Percentiles rank a stretch among this genome's conserved stretches.
Evolutionary conservation across 345 rosid genomes (phyloP).

Genomic region (Eucalyptus guilfoylei): DNA sequence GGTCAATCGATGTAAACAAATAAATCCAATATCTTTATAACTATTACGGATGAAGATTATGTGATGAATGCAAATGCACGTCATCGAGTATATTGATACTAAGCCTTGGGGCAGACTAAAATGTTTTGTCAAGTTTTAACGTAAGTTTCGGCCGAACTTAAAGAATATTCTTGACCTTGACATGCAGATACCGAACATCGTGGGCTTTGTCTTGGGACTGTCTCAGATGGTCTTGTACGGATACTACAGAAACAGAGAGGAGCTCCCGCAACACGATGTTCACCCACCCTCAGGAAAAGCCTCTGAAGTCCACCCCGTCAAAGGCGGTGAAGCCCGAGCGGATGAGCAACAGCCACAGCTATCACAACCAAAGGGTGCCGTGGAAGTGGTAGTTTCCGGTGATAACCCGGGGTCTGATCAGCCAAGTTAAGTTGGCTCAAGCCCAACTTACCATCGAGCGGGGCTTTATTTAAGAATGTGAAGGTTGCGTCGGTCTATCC

Average conservation of each 20-base stretch:
- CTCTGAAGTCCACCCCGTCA: slow-evolving; percentile 15
- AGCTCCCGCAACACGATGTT: slow-evolving; percentile 10
- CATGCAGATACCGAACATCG: slow-evolving; percentile 59
- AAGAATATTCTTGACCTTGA: not conserved
- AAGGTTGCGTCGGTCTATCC: not conserved
- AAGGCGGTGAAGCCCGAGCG: not conserved
- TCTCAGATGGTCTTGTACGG: slow-evolving; percentile 64
- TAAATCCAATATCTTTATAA: not conserved
- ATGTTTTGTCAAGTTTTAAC: not conserved
- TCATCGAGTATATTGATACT: not conserved
- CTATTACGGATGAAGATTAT: not conserved
- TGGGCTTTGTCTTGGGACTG: slow-evolving; percentile 64
- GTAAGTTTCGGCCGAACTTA: not conserved
- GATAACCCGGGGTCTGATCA: not conserved
- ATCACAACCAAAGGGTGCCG: not conserved
- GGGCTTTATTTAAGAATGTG: not conserved
- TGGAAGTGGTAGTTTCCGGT: not conserved
- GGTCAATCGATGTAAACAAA: not conserved
- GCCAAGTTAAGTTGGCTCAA: not conserved
- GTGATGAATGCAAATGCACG: not conserved
- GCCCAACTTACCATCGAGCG: not conserved
- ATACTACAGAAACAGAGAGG: slow-evolving; percentile 28
- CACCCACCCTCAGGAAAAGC: not conserved
- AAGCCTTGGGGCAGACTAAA: not conserved
- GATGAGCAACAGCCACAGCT: not conserved